Evolutionary conservation across 1,284 basidiomycete species (phyloP), one percentile per base, ranked within the genome.

Genomic region (Ceratobasidium sp.): DNA sequence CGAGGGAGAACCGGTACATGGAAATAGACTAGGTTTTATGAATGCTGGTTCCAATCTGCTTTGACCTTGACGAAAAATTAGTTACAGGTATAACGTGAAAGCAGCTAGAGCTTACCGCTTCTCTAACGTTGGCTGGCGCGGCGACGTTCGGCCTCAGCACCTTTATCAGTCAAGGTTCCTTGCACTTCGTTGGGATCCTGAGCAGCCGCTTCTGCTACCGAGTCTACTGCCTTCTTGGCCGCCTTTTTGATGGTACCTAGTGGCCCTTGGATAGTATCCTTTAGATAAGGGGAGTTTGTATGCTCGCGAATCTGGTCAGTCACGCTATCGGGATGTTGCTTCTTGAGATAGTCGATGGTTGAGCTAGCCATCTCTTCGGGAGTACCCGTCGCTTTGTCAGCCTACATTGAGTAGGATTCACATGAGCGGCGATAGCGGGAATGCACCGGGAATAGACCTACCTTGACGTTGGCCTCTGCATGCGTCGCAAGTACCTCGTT

Each of bases 401-500:
- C 85, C 83, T 85, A 68, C 5, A 69, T 26, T n/a, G 45, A 17
- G 33, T 63, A 68, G 37, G 51, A 63, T 51, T 58, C 64, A 51
- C 53, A 33, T 69, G 8, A 71, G 71, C 56, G 28, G 63, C 37
- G n/a, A 60, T 31, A 23, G 33, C 37, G n/a, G n/a, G 63, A 20
- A 33, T 17, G 47, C 65, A 80, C 45, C 20, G 26, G 23, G 63
- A 17, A 5, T 37, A 23, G 26, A 75, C 79, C 20, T 42, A 90
- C 92, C 87, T 94, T 93, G 60, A 93, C 85, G 42, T 84, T 83
- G 10, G 92, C 92, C 83, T 94, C 92, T 0, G 92, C 92, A 15
- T 86, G 80, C 76, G 87, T 89, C 0, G 92, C 92, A 28, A 93
- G 88, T 47, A 83, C 81, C 80, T 94, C 90, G 80, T 93, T 93